Evolutionary conservation across 768 basidiomycete genomes (phyloP).

Genomic region (Ramaria rubella): DNA sequence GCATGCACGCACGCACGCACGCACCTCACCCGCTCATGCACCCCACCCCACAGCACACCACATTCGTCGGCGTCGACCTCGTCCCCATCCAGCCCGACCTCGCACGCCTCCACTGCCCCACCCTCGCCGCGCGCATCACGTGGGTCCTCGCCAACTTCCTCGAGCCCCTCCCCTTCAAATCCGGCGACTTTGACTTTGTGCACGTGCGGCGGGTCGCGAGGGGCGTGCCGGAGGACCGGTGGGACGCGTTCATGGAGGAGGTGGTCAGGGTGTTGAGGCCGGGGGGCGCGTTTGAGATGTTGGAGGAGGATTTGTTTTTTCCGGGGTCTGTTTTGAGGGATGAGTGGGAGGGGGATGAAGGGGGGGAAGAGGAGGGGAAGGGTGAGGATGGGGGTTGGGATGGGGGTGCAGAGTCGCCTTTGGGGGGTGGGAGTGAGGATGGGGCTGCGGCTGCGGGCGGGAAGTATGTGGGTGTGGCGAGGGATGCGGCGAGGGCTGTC

Average conservation of each 20-base stretch:
- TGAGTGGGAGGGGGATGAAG: background rate
- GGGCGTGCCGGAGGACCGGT: constrained; percentile 73
- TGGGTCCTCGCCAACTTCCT: constrained; percentile 73
- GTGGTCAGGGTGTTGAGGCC: constrained; percentile 66
- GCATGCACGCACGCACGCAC: background rate
- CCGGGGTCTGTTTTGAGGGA: constrained; percentile 37
- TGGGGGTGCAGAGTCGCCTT: background rate
- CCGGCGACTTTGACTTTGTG: constrained; percentile 75
- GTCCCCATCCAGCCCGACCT: constrained; percentile 69
- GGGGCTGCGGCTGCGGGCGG: background rate
- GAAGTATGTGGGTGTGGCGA: too few relatives aligned
- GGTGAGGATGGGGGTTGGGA: background rate
- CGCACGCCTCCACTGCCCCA: constrained; percentile 47
- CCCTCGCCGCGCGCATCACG: constrained; percentile 53
- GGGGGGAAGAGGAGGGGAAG: background rate
- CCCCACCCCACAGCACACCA: background rate
- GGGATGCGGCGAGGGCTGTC: too few relatives aligned
- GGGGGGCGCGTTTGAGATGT: constrained; percentile 67
- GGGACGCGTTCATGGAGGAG: constrained; percentile 65
- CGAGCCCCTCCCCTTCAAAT: constrained; percentile 60
- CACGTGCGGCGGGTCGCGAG: constrained; percentile 66
- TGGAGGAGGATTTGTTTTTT: constrained; percentile 72
- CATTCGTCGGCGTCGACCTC: constrained; percentile 51
- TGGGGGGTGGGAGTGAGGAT: background rate
- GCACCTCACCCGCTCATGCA: background rate